Base-by-base conservation (phyloP, 1,284 basidiomycete species). In the Athelia sp. region DNA sequence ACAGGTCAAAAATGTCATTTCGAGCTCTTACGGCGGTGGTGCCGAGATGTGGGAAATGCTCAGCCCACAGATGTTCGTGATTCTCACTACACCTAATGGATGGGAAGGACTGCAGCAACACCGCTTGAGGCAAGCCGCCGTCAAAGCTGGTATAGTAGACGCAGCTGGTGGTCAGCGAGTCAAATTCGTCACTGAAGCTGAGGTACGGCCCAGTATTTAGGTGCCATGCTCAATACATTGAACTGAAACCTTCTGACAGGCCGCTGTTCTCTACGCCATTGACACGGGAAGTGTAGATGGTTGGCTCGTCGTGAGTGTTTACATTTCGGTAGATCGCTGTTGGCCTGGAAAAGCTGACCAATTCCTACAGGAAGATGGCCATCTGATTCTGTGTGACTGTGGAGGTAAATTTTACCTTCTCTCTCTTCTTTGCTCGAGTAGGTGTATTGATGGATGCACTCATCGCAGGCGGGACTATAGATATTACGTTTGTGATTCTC, bases 71-170 rank as follows among this genome's bases (percentile, higher is more conserved):
- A 55, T 61, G 57, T 51, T 51, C 18, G 31, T 64, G 13, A 51
- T 64, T 11, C 48, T 62, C 35, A 64, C 61, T 1, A 54, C 58
- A 3, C 62, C 61, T 6, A 64, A 60, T 45, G 55, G 57, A 1
- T 64, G 61, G 61, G 61, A 62, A 35, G 53, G 56, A 4, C 34
- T 31, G 19, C 55, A 61, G 26, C 60, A 60, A 21, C 26, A 59
- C 11, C 43, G 52, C 10, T 61, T 62, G 54, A 51, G 62, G 19
- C 11, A 45, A 0, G 61, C 62, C 6, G 61, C 61, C 3, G 47
- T 62, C 1, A 44, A 50, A 2, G 56, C 57, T 14, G 58, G 57
- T 15, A 48, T 64, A 36, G 48, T 60, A 3, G 51, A 45, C 21
- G 47, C 31, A 4, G 19, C 23, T 4, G 38, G 43, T 3, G 50